These are phyloP conservation scores for Lecanicillium sp. DNA, from an alignment of 2,329 filamentous ascomycete genomes.

Conservation along the genomic window DNA sequence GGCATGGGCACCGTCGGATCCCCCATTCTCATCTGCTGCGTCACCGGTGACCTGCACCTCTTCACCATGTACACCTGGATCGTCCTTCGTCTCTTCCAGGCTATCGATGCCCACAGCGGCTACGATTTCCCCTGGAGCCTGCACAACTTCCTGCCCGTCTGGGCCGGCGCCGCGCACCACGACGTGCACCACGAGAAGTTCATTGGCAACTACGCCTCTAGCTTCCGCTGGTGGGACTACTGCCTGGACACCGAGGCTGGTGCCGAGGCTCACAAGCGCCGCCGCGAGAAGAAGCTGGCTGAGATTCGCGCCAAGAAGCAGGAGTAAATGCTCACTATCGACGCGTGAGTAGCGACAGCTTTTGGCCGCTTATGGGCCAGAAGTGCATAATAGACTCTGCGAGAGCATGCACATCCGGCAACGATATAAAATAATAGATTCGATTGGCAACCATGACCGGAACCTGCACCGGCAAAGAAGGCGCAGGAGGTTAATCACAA, in stretches of 20 bases:
- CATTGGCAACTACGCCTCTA: slow-evolving; percentile 95
- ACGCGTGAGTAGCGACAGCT: no score
- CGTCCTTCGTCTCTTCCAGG: slow-evolving; percentile 84
- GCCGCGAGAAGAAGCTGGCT: slow-evolving; percentile 69
- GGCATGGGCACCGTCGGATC: slow-evolving; percentile 77
- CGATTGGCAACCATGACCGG: neutral
- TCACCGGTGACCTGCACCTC: slow-evolving; percentile 86
- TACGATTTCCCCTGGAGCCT: slow-evolving; percentile 98
- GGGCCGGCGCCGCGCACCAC: slow-evolving; percentile 95
- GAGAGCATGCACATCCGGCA: neutral
- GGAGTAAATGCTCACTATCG: slow-evolving; percentile 39
- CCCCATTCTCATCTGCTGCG: slow-evolving; percentile 74
- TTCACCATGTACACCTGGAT: slow-evolving; percentile 99
- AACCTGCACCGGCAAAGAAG: neutral
- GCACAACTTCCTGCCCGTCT: slow-evolving; percentile 93
- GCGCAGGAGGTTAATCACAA: no score
- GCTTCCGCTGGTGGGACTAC: slow-evolving; percentile 99
- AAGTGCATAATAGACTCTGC: no score
- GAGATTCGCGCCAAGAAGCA: slow-evolving; percentile 58
- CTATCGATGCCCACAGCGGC: slow-evolving; percentile 93
- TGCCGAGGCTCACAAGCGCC: slow-evolving; percentile 74
- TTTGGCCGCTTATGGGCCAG: no score
- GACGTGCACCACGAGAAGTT: slow-evolving; percentile 97
- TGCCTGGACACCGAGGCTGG: slow-evolving; percentile 88
- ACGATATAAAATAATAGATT: neutral